Percentiles rank a stretch among this genome's conserved stretches.
Conservation (phyloP, 805 yeast species). For the Grigorovia jiainica region DNA sequence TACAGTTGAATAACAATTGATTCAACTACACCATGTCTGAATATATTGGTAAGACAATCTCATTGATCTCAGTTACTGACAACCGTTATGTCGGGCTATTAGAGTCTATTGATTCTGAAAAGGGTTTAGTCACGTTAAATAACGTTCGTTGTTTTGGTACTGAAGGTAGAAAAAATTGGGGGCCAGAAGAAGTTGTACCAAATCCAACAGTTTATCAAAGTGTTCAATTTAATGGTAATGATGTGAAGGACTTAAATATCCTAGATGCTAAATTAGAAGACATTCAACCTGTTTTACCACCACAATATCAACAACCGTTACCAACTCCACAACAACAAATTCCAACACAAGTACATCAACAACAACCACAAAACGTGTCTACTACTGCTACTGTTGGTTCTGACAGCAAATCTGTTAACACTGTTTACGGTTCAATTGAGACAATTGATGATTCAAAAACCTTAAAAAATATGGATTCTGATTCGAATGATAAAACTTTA, state of each 20-base stretch:
- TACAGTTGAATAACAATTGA: not conserved
- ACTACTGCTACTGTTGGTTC: not conserved
- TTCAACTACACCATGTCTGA: conserved; percentile 60
- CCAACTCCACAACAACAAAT: not conserved
- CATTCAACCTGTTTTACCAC: conserved; percentile 43
- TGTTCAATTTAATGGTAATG: conserved; percentile 83
- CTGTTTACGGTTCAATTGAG: conserved; percentile 3
- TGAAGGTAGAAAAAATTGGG: conserved; percentile 75
- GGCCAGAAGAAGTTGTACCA: conserved; percentile 61
- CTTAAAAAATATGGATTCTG: too few species aligned
- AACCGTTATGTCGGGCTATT: conserved; percentile 79
- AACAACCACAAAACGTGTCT: too few species aligned
- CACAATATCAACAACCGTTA: not conserved
- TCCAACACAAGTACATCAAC: conserved; percentile 2
- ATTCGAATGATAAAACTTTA: conserved; percentile 13
- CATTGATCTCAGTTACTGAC: conserved; percentile 24
- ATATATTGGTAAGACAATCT: conserved; percentile 72
- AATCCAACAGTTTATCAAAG: conserved; percentile 59
- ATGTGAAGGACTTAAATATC: conserved; percentile 81
- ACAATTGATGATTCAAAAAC: conserved; percentile 5
- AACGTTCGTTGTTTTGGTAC: conserved; percentile 82
- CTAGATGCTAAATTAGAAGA: conserved; percentile 62
- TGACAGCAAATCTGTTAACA: not conserved
- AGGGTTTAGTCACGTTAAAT: conserved; percentile 77
- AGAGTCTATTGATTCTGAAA: conserved; percentile 80